Base-by-base conservation (phyloP, 2,329 filamentous ascomycete species). In the Myriosclerotinia scirpicola region DNA sequence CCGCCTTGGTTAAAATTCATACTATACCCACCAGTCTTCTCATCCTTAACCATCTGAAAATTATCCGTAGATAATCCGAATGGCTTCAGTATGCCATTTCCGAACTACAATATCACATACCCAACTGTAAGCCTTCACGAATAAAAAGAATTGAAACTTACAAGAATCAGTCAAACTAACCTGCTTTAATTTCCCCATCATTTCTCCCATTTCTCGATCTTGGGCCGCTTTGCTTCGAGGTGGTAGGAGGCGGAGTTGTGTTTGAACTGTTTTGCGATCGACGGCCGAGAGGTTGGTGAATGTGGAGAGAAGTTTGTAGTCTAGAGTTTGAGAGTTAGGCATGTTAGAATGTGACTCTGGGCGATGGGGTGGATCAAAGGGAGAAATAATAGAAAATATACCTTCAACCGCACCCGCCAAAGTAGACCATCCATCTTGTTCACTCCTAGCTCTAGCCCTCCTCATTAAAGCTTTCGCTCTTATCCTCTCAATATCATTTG, bases 161-260 rank as follows among this genome's bases (percentile, higher is more conserved):
- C 55, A 53, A 59, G 26, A 53, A 60, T 61, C 20, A 36, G 38
- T 55, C 36, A 22, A 61, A 82, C 85, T 80, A 71, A 87, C 86
- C 72, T 90, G 88, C 76, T 96, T 97, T 73, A 99, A 79, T 80
- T 98, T 97, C 22, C 90, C 91, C 93, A 97, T 96, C 93, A 98
- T 97, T 80, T 99, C 94, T 3, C 85, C 89, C 85, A 95, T 92
- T 79, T 99, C 95, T 72, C 84, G 85, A 75, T 97, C 90, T 79
- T 93, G 92, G 1, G 93, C 93, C 22, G 85, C 85, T 70, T 94
- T 91, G 60, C 92, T 84, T 69, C 84, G 83, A 1, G 84, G 80
- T 1, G 92, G 91, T 50, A 98, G 79, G 30, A 81, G 80, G 17
- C 82, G 78, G 67, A 96, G 81, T 72, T 92, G 89, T 38, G 81